Conservation (phyloP, 306 rosid genomes). For the Vicia faba region DNA sequence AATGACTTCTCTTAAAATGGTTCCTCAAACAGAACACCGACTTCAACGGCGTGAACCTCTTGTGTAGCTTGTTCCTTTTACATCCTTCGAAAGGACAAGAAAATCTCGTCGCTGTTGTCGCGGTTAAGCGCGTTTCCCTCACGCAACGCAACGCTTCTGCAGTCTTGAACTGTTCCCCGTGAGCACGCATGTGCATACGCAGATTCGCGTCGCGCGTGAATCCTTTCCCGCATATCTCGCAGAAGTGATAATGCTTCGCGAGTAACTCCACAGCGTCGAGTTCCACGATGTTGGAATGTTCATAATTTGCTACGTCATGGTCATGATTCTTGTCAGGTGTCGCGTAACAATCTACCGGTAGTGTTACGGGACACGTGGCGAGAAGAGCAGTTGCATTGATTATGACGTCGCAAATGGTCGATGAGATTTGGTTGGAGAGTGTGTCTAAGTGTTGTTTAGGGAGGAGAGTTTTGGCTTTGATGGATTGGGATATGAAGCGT, state of each 20-base stretch:
- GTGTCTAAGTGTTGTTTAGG: conserved; percentile 42
- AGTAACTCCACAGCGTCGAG: conserved; percentile 61
- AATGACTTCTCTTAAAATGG: conserved; percentile 81
- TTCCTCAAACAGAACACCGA: conserved; percentile 65
- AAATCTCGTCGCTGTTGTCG: conserved; percentile 37
- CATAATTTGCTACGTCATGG: background rate
- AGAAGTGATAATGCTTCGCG: conserved; percentile 59
- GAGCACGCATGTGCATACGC: conserved; percentile 84
- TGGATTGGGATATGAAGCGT: conserved; percentile 49
- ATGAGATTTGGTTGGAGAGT: conserved; percentile 54
- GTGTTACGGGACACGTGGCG: background rate
- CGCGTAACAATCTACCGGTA: background rate
- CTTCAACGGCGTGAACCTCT: conserved; percentile 60
- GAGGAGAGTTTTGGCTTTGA: conserved; percentile 41
- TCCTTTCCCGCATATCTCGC: conserved; percentile 75
- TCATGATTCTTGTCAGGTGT: background rate
- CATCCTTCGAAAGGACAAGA: conserved; percentile 71
- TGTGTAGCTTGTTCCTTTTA: conserved; percentile 51
- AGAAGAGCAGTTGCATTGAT: conserved; percentile 58
- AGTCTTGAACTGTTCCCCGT: conserved; percentile 67
- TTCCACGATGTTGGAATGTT: conserved; percentile 32
- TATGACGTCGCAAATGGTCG: conserved; percentile 54
- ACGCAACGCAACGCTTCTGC: conserved; percentile 48
- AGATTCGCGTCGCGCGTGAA: conserved; percentile 76
- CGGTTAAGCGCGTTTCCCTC: conserved; percentile 1